Evolutionary conservation across 352 stramenopile species (phyloP), one percentile per base, ranked within the genome.

Genomic region (Pythium aphanidermatum): DNA sequence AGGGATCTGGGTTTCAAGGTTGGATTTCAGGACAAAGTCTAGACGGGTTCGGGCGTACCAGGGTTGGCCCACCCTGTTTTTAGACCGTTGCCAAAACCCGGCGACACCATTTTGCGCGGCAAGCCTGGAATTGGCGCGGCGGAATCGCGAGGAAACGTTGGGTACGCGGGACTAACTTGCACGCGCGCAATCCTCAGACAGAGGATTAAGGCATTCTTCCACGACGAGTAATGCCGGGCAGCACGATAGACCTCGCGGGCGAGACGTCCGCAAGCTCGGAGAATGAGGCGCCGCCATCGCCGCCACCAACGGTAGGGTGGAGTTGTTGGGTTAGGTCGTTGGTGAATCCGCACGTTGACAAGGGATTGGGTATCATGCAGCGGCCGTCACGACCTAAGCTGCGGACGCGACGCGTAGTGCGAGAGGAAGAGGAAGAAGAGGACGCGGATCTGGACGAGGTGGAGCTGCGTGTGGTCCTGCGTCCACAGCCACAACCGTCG

Each of bases 311-410:
- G 41, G 55, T 57, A 20, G 42, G 47, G 45, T 33, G 9, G 30
- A 32, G 40, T 47, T 47, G 40, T 14, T n/a, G 26, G 32, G 20
- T 17, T 23, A 10, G 20, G 5, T 42, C 27, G 31, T 60, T 37
- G 12, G 19, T 23, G 17, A 34, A 21, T n/a, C n/a, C n/a, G n/a
- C n/a, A n/a, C n/a, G n/a, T n/a, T n/a, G 10, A 11, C 29, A 34
- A 11, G 21, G 7, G 36, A 48, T 34, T 13, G 29, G 16, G 7
- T 28, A 23, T 24, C 4, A 10, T 25, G 26, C 24, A 58, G 49
- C 28, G 19, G 9, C 40, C 49, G n/a, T 32, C 45, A 7, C 61
- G 68, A n/a, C 68, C 65, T 12, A 77, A 79, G 37, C 55, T 77
- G 6, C 43, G 57, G 17, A 73, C 65, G n/a, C 62, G 54, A 36